Evolutionary conservation across 1,284 basidiomycete species (phyloP), one percentile per base, ranked within the genome.

Genomic region (Ceratobasidium sp.): DNA sequence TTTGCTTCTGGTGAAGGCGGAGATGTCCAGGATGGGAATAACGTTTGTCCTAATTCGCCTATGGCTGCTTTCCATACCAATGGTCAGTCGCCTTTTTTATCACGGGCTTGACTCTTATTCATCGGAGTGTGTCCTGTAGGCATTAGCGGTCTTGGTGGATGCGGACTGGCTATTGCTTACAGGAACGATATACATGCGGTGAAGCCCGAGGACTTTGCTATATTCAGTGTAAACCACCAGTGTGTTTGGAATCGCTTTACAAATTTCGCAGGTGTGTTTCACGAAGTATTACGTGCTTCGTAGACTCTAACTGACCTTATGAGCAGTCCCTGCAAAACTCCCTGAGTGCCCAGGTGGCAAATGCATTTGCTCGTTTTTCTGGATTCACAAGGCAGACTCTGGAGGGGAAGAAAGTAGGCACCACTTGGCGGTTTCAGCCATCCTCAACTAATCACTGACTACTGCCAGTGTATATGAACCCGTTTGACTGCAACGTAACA

Each of bases 341-440:
- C 93, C 93, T 0, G 86, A 89, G 39, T 94, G 93, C 82, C 91
- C 92, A 0, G 83, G 88, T 0, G 90, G 88, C 18, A 90, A 89
- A 49, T 94, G 93, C 82, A 89, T 87, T 23, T 94, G 93, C 83
- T 88, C 90, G 4, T 95, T 90, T 86, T 91, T 91, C 83, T 95
- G 93, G 93, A 89, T 92, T 28, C 92, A 93, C 71, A 76, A 78
- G 20, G 80, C 69, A 51, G 80, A 79, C 10, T 53, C 61, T 39
- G 80, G 89, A 53, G 80, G 85, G 18, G 86, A 88, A 82, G 87
- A 89, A 81, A 89, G 89, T 89, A 63, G 15, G 87, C 80, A 6
- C 9, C 33, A n/a, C 23, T 15, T 60, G 84, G 85, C 39, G 84
- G 84, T 20, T 70, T 5, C 64, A 42, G 61, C 33, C 55, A 9